These are phyloP conservation scores for Clonostachys sp. DNA, from an alignment of 2,329 filamentous ascomycete genomes.

Conservation along the genomic window DNA sequence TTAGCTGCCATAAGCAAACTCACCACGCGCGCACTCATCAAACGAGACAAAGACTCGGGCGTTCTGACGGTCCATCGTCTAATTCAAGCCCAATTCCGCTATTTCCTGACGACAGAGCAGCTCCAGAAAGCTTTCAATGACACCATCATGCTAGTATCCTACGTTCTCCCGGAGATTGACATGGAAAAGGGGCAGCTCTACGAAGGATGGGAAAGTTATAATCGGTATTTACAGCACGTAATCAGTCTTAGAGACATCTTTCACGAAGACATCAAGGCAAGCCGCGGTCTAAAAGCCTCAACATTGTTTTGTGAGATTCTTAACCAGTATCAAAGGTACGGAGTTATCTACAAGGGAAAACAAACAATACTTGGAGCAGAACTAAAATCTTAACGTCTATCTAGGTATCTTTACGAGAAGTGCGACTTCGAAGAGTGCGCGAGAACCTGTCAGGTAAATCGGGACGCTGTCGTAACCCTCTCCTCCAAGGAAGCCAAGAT, in stretches of 20 bases:
- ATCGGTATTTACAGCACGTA: slow-evolving; percentile 4
- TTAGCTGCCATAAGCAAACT: background rate
- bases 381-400: background rate
- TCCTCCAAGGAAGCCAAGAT: background rate
- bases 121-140: slow-evolving; percentile 3
- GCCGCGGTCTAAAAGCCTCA: background rate
- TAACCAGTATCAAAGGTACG: slow-evolving; percentile 1
- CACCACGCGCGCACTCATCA: slow-evolving; percentile 2
- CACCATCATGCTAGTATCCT: slow-evolving; percentile 1
- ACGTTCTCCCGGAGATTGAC: slow-evolving; percentile 1
- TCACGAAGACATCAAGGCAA: background rate
- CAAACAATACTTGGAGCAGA: too few relatives aligned
- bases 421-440: background rate
- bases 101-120: slow-evolving; percentile 1
- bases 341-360: background rate
- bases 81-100: slow-evolving; percentile 1
- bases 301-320: background rate
- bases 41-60: slow-evolving; percentile 1
- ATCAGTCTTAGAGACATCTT: background rate
- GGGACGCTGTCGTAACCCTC: background rate
- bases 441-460: background rate
- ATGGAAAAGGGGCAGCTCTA: slow-evolving; percentile 4
- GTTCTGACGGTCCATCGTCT: slow-evolving; percentile 3
- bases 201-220: slow-evolving; percentile 2
- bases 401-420: slow-evolving; percentile 1